phyloP scores from a whole-genome alignment of 2,329 filamentous ascomycete genomes.

The Microsporum canis region DNA sequence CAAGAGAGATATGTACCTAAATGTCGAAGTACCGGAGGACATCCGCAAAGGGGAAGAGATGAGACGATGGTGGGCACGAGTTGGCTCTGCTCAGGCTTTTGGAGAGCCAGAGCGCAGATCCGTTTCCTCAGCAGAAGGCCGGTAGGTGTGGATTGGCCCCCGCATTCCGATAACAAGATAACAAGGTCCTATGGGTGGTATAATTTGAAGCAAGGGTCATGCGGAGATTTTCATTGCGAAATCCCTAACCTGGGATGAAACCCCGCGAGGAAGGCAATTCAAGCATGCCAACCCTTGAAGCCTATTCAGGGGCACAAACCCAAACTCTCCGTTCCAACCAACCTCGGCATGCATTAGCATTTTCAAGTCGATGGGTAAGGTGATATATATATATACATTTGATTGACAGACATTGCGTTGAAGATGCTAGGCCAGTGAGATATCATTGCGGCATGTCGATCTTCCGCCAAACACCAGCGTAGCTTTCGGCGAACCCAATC shows the following conservation, averaged over 20 bases:
- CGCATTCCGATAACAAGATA: not conserved
- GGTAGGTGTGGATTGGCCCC: not conserved
- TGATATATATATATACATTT: not conserved
- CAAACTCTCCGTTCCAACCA: not conserved
- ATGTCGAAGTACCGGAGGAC: not conserved
- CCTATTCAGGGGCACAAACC: constrained; percentile 1
- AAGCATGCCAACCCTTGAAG: not conserved
- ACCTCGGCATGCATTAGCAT: not conserved
- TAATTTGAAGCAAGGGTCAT: not conserved
- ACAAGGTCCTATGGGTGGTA: not conserved
- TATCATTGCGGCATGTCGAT: constrained; percentile 1
- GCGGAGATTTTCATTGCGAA: not conserved
- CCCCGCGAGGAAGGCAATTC: not conserved
- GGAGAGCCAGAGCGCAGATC: not conserved
- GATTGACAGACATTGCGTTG: not conserved
- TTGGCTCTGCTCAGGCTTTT: not conserved
- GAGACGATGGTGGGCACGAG: not conserved
- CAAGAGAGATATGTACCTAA: not conserved
- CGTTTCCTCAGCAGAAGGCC: not conserved
- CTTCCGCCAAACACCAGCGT: not conserved
- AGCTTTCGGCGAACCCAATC: not conserved
- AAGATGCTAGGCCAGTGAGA: not conserved
- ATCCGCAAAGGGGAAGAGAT: constrained; percentile 1
- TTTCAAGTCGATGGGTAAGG: not conserved
- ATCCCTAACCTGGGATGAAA: not conserved